phyloP scores from a whole-genome alignment of 768 basidiomycete genomes.

The Lentinula edodes region DNA sequence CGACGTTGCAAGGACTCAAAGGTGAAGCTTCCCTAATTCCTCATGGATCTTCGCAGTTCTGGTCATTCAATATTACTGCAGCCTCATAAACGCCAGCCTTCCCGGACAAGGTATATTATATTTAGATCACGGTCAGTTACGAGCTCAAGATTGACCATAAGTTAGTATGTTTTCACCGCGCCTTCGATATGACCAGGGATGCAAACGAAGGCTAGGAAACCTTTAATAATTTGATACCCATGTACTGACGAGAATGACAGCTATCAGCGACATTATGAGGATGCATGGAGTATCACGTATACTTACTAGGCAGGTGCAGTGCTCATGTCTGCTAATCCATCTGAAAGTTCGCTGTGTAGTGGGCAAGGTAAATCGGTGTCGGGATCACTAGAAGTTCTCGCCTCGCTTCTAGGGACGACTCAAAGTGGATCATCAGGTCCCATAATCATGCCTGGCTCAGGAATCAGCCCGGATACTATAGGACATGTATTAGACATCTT shows the following conservation, averaged over 20 bases:
- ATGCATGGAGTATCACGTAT: slow-evolving; percentile 70
- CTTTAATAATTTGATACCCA: background rate
- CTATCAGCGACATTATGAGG: slow-evolving; percentile 40
- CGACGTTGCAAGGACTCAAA: slow-evolving; percentile 53
- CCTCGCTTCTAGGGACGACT: slow-evolving; percentile 31
- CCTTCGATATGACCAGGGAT: slow-evolving; percentile 68
- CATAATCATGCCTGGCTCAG: slow-evolving; percentile 69
- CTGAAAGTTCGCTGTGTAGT: slow-evolving; percentile 22
- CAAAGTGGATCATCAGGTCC: slow-evolving; percentile 34
- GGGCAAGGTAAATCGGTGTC: slow-evolving; percentile 44
- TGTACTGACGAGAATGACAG: slow-evolving; percentile 18
- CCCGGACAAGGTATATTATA: slow-evolving; percentile 14
- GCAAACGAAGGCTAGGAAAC: slow-evolving; percentile 39
- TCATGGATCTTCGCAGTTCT: background rate
- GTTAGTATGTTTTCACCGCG: slow-evolving; percentile 73
- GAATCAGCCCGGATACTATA: slow-evolving; percentile 59
- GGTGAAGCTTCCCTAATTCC: slow-evolving; percentile 29
- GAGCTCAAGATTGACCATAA: background rate
- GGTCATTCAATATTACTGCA: background rate
- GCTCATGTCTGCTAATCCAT: background rate
- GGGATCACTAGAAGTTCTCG: slow-evolving; percentile 35
- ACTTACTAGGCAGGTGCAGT: slow-evolving; percentile 57
- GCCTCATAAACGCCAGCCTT: slow-evolving; percentile 16
- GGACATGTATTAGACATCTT: slow-evolving; percentile 41
- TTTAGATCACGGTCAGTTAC: background rate